Percentiles rank a stretch among this genome's conserved stretches.
Conservation (phyloP, 75 land plant genomes). For the Sequoiadendron giganteum region DNA sequence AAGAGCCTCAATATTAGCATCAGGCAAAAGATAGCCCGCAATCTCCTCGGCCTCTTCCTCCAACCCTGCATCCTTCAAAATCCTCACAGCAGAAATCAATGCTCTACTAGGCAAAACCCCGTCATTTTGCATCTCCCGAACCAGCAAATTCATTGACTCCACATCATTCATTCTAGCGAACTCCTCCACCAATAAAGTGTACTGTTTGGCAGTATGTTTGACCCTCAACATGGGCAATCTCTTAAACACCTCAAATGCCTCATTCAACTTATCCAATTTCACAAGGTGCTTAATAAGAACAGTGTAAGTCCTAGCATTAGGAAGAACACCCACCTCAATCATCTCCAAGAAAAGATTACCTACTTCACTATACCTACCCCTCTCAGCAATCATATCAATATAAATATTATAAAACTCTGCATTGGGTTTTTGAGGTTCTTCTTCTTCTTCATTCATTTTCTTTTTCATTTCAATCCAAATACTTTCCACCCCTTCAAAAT, state of each 20-base stretch:
- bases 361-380: conserved; percentile 29
- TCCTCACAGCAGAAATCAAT: conserved; percentile 26
- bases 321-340: conserved; percentile 49
- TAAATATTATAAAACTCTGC: conserved; percentile 62
- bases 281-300: conserved; percentile 57
- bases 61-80: conserved; percentile 44
- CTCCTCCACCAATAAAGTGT: conserved; percentile 33
- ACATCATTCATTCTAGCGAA: conserved; percentile 20
- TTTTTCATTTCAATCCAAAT: conserved; percentile 27
- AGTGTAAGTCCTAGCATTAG: conserved; percentile 61
- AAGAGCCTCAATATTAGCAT: conserved; percentile 38
- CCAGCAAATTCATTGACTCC: conserved; percentile 23
- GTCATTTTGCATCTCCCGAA: conserved; percentile 51
- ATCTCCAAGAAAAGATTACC: conserved; percentile 28
- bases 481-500: conserved; percentile 26
- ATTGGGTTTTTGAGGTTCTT: not conserved
- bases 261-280: conserved; percentile 24
- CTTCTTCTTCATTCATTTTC: not conserved
- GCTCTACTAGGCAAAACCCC: conserved; percentile 52
- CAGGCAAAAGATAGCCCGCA: conserved; percentile 31
- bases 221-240: conserved; percentile 55
- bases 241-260: conserved; percentile 49
- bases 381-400: conserved; percentile 40
- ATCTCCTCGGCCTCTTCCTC: conserved; percentile 34
- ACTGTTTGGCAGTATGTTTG: conserved; percentile 48